phyloP scores from a whole-genome alignment of 129 eudicot genomes.

The Flaveria bidentis region DNA sequence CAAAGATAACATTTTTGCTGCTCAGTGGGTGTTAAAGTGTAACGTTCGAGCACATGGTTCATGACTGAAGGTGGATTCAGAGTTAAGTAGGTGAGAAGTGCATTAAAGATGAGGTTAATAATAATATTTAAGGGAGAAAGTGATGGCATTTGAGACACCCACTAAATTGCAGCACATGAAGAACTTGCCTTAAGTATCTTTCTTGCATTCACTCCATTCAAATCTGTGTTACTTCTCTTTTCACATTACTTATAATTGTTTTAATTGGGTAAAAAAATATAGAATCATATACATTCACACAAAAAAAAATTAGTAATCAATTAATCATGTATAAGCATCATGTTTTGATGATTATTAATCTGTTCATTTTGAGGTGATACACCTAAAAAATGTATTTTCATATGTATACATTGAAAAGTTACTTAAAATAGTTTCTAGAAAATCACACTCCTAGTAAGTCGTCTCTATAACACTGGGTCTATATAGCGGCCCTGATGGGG shows the following conservation, averaged over 20 bases:
- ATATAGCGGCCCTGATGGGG: no score
- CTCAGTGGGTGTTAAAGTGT: background rate
- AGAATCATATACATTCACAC: background rate
- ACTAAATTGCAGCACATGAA: constrained; percentile 26
- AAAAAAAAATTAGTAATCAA: no score
- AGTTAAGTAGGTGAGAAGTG: background rate
- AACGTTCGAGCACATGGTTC: background rate
- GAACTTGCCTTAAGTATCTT: constrained; percentile 23
- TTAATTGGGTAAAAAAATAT: background rate
- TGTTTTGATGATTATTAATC: no score
- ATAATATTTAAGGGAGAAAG: constrained; percentile 2
- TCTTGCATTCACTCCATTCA: constrained; percentile 24
- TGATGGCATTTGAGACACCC: constrained; percentile 19
- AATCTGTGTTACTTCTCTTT: constrained; percentile 23
- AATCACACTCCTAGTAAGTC: no score
- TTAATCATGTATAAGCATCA: background rate
- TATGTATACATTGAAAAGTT: no score
- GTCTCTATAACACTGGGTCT: no score
- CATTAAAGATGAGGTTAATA: background rate
- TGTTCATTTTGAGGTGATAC: no score
- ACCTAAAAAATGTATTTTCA: no score
- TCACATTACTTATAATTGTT: constrained; percentile 7
- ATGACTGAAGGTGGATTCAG: background rate
- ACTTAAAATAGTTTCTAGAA: no score
- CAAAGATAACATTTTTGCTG: background rate